Conservation (phyloP, 2,329 filamentous ascomycete genomes). For the Xylariaceae sp. region DNA sequence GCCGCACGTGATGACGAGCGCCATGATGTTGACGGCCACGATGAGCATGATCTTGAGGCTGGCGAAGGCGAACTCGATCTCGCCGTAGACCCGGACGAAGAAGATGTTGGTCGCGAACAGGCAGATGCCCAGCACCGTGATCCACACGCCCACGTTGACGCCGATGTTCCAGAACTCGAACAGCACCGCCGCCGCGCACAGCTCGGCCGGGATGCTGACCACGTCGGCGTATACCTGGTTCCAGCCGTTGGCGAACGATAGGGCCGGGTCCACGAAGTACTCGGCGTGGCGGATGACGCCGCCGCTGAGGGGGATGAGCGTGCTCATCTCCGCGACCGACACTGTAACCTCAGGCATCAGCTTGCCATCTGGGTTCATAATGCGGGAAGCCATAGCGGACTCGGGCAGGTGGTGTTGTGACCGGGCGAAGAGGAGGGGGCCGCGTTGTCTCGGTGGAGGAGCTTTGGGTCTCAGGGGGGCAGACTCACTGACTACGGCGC, state of each 20-base stretch:
- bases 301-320: constrained; percentile 29
- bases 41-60: constrained; percentile 25
- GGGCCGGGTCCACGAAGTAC: constrained; percentile 29
- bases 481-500: constrained; percentile 19
- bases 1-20: constrained; percentile 40
- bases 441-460: too few relatives aligned
- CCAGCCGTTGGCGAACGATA: constrained; percentile 26
- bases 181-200: constrained; percentile 24
- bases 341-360: constrained; percentile 3
- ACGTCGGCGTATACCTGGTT: constrained; percentile 27
- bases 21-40: constrained; percentile 42
- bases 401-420: too few relatives aligned
- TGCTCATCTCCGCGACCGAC: constrained; percentile 28
- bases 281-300: constrained; percentile 28
- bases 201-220: constrained; percentile 25
- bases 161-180: constrained; percentile 11
- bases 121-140: constrained; percentile 9
- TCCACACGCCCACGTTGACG: constrained; percentile 22
- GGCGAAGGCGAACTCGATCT: constrained; percentile 8
- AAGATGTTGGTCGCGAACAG: constrained; percentile 1
- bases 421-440: too few relatives aligned
- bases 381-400: too few relatives aligned
- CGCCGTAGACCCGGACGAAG: constrained; percentile 5
- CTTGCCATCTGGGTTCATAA: too few relatives aligned
- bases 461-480: neutral